These are phyloP conservation scores for Hordeum vulgare DNA, from an alignment of 176 grass and related monocot species.

Conservation along the genomic window DNA sequence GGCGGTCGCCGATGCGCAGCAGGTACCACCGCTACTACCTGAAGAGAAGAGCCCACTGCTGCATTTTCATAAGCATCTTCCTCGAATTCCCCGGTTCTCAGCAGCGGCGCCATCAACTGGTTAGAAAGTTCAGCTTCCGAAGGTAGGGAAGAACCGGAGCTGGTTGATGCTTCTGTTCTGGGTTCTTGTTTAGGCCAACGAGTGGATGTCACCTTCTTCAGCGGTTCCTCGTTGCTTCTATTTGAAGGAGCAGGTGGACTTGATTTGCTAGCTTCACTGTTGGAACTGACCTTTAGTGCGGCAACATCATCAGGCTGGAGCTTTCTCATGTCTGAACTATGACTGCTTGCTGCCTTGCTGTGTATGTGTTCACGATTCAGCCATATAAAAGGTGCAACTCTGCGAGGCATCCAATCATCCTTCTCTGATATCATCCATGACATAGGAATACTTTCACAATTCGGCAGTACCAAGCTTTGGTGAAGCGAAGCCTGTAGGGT, in stretches of 20 bases:
- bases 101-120: slow-evolving; percentile 26
- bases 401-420: slow-evolving; percentile 75
- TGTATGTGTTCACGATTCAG: slow-evolving; percentile 44
- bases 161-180: slow-evolving; percentile 3
- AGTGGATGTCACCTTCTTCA: no score
- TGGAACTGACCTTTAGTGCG: background rate
- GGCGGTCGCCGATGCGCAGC: no score
- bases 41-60: no score
- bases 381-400: slow-evolving; percentile 71
- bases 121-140: background rate
- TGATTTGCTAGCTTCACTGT: slow-evolving; percentile 1
- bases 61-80: no score
- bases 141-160: background rate
- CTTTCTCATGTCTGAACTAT: background rate
- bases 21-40: no score
- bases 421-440: slow-evolving; percentile 76
- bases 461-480: slow-evolving; percentile 59
- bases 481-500: slow-evolving; percentile 48
- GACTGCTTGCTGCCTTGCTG: background rate
- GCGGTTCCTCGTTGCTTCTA: no score
- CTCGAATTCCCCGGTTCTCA: slow-evolving; percentile 6
- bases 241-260: background rate
- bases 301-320: slow-evolving; percentile 30
- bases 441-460: slow-evolving; percentile 63
- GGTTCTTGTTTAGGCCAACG: no score